Base-by-base conservation (phyloP, 176 grass and related monocot species). In the Metroxylon sagu region DNA sequence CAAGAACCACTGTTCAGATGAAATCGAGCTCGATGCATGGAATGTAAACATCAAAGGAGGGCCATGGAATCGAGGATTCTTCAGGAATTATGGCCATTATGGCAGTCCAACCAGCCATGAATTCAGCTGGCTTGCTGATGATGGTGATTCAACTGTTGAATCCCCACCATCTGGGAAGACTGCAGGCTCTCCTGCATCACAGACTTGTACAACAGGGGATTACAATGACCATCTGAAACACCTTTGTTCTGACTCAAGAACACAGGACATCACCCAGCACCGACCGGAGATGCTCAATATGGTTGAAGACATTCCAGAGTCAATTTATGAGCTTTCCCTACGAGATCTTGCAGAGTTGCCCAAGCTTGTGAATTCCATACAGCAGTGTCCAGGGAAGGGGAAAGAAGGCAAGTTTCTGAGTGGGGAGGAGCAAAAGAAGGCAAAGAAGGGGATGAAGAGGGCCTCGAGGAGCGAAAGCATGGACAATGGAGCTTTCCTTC, bases 241-340 rank as follows among this genome's bases (percentile, higher is more conserved):
- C 10, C 31, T 12, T 39, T 12, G 31, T 39, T 39, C 31, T 2
- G 7, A 39, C 7, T 39, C 31, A 10, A 39, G 31, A 39, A 8
- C 0, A 39, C 6, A 39, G n/a, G 21, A 29, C 6, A 58, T 35
- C 19, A 10, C 12, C 49, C 61, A 19, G 19, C 48, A 51, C 26
- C 39, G 48, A 14, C 25, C 7, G 8, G 56, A 58, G 52, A 76
- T 60, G 59, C 21, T 35, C 2, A 39, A 26, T 19, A 49, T 25
- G 26, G 31, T 12, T 2, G 50, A 54, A 17, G 52, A 52, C 19
- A 19, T 77, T 52, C 64, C 63, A 15, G 71, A 88, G 3, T 54
- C 75, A n/a, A 28, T 26, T 10, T 64, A 64, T 4, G 76, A 88
- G 26, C 19, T 88, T 60, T 87, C 83, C 0, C 61, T 87, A 8